Conservation (phyloP, 2,329 filamentous ascomycete species). For the Botrytis porri region DNA sequence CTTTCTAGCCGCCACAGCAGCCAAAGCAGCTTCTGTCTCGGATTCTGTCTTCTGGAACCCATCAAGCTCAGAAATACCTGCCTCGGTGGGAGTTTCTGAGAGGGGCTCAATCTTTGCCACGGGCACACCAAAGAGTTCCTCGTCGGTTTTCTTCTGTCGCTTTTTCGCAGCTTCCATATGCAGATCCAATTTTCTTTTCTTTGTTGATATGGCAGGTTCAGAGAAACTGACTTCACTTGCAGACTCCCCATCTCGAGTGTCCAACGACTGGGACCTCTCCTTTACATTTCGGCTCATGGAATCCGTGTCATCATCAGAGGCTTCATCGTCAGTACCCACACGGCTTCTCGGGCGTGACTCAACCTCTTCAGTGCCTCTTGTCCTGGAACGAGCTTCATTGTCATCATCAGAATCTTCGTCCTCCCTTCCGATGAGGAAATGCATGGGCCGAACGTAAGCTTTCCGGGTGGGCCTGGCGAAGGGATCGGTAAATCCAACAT, state of each 20-base stretch:
- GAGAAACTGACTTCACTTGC: conserved; percentile 72
- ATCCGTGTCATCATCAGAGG: conserved; percentile 37
- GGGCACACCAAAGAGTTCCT: conserved; percentile 70
- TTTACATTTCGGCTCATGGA: conserved; percentile 22
- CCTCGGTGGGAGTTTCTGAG: conserved; percentile 41
- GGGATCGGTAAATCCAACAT: conserved; percentile 63
- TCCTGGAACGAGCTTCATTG: conserved; percentile 57
- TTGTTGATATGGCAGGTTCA: conserved; percentile 52
- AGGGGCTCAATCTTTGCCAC: conserved; percentile 53
- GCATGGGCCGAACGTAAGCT: conserved; percentile 70
- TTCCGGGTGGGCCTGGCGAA: conserved; percentile 63
- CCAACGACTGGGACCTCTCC: conserved; percentile 40
- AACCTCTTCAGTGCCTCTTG: conserved; percentile 78
- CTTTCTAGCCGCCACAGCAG: conserved; percentile 50
- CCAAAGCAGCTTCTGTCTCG: conserved; percentile 44
- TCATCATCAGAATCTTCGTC: conserved; percentile 83
- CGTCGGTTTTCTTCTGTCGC: conserved; percentile 75
- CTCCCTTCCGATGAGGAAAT: conserved; percentile 70
- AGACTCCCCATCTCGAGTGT: conserved; percentile 57
- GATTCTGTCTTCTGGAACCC: conserved; percentile 49
- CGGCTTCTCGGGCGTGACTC: conserved; percentile 80
- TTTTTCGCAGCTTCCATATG: conserved; percentile 70
- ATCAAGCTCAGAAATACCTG: conserved; percentile 48
- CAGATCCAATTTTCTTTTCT: conserved; percentile 72
- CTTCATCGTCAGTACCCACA: conserved; percentile 59